phyloP scores from a whole-genome alignment of 345 rosid genomes.

The Theobroma cacao region DNA sequence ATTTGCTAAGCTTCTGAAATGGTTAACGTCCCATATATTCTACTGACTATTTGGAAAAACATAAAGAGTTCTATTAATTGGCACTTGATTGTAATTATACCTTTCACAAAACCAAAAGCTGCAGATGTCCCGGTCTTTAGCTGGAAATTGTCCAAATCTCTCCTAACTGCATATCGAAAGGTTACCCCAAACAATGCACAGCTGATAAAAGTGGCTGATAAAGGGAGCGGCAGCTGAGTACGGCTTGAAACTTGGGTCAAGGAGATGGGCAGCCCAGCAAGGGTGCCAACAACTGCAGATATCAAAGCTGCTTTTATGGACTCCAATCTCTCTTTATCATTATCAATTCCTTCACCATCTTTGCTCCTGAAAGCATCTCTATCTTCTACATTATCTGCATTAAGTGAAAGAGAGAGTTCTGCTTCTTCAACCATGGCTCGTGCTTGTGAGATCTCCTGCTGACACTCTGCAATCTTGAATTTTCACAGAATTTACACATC shows the following conservation, averaged over 20 bases:
- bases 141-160: conserved; percentile 71
- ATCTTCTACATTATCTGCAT: conserved; percentile 7
- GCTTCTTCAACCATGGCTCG: conserved; percentile 78
- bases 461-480: conserved; percentile 74
- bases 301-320: conserved; percentile 68
- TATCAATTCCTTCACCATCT: conserved; percentile 26
- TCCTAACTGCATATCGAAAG: conserved; percentile 68
- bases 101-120: conserved; percentile 81
- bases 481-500: conserved; percentile 12
- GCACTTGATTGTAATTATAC: conserved; percentile 27
- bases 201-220: conserved; percentile 59
- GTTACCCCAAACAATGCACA: conserved; percentile 89
- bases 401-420: conserved; percentile 44
- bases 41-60: neutral
- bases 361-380: conserved; percentile 6
- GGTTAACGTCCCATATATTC: neutral
- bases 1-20: neutral
- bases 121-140: conserved; percentile 74
- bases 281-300: conserved; percentile 75
- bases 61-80: neutral
- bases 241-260: conserved; percentile 48
- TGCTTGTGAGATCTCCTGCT: conserved; percentile 69
- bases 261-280: conserved; percentile 61
- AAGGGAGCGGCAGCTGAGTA: conserved; percentile 58
- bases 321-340: conserved; percentile 71